These are phyloP conservation scores for Leishmania gerbilli DNA, from an alignment of 208 protist genomes.

Conservation along the genomic window DNA sequence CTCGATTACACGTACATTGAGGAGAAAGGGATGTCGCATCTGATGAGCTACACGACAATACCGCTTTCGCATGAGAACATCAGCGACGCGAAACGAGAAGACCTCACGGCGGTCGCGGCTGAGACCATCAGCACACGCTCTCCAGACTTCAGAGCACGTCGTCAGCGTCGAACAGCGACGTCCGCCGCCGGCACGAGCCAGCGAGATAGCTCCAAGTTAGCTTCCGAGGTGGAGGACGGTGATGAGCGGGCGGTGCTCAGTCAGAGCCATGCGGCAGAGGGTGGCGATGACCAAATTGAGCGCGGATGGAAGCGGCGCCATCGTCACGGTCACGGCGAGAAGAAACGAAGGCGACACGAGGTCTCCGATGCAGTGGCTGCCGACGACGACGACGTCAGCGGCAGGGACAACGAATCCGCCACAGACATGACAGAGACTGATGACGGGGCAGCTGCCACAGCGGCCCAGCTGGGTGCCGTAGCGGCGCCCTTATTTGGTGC, in stretches of 20 bases:
- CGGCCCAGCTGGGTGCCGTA: background rate
- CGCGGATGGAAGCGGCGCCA: slow-evolving; percentile 17
- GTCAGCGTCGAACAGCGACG: background rate
- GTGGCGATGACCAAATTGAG: background rate
- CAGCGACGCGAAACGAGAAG: background rate
- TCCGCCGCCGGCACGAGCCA: background rate
- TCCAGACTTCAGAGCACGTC: background rate
- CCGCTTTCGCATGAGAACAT: slow-evolving; percentile 33
- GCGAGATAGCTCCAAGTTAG: background rate
- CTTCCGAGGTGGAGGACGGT: background rate
- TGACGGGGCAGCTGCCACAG: background rate
- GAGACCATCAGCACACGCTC: background rate
- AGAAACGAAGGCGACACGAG: slow-evolving; percentile 15
- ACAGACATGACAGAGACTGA: background rate
- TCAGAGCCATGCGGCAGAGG: background rate
- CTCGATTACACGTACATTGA: slow-evolving; percentile 83
- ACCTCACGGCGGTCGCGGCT: background rate
- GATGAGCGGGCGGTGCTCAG: background rate
- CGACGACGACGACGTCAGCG: background rate
- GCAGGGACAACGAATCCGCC: background rate
- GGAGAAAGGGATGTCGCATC: slow-evolving; percentile 71
- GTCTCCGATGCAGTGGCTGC: background rate
- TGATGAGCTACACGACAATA: slow-evolving; percentile 57
- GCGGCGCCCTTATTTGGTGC: background rate
- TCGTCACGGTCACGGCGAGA: background rate